These are phyloP conservation scores for Penstemon eatonii DNA, from an alignment of 257 asterid genomes.

Conservation along the genomic window DNA sequence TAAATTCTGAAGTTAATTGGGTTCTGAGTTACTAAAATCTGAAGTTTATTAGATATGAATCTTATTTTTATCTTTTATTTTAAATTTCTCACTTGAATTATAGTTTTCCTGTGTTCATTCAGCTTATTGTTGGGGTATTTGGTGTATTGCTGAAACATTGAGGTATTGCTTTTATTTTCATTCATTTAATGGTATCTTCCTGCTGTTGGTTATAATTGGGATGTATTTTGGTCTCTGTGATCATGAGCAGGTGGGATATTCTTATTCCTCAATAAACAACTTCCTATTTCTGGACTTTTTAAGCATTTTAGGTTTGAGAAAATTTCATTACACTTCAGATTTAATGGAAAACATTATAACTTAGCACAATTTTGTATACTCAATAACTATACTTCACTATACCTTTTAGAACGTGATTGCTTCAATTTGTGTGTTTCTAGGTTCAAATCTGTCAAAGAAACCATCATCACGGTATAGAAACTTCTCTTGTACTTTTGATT, in stretches of 20 bases:
- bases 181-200: background rate
- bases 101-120: no score
- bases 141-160: no score
- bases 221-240: slow-evolving; percentile 7
- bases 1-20: no score
- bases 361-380: background rate
- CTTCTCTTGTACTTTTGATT: background rate
- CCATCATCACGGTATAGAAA: slow-evolving; percentile 70
- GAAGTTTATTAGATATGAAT: no score
- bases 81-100: no score
- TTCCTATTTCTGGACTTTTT: slow-evolving; percentile 5
- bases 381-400: slow-evolving; percentile 1
- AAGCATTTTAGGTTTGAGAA: background rate
- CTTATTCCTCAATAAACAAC: slow-evolving; percentile 12
- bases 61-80: no score
- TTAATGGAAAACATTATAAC: background rate
- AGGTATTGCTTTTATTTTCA: no score
- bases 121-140: no score
- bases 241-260: background rate
- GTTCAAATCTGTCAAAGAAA: slow-evolving; percentile 92
- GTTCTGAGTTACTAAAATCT: no score
- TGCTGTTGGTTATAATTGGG: slow-evolving; percentile 6
- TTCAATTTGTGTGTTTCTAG: slow-evolving; percentile 46
- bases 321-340: background rate
- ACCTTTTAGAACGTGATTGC: slow-evolving; percentile 23